Percentiles rank a stretch among this genome's conserved stretches.
Evolutionary conservation across 164 flowering plant genomes (phyloP).

Genomic region (Paratinospora sagittata): DNA sequence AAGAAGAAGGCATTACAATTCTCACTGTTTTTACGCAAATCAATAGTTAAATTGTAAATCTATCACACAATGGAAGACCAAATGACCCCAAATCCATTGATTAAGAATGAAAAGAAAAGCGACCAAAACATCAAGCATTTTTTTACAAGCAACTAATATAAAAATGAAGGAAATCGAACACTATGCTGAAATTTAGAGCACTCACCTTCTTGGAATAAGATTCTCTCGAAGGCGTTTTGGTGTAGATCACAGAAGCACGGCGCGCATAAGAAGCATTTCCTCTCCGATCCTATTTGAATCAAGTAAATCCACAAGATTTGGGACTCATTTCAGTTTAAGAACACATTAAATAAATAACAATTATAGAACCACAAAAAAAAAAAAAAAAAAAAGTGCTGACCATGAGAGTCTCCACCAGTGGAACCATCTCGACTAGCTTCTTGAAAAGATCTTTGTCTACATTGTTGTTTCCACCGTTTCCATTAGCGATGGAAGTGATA

Average conservation of each 20-base stretch:
- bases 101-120: background rate
- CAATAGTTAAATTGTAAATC: background rate
- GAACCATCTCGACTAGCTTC: slow-evolving; percentile 80
- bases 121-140: background rate
- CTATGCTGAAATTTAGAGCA: background rate
- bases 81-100: background rate
- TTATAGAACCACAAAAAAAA: slow-evolving; percentile 2
- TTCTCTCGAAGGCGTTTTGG: slow-evolving; percentile 84
- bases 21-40: background rate
- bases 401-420: slow-evolving; percentile 85
- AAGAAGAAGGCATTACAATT: background rate
- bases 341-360: slow-evolving; percentile 1
- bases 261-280: slow-evolving; percentile 62
- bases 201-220: slow-evolving; percentile 51
- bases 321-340: background rate
- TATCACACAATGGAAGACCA: background rate
- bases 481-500: slow-evolving; percentile 28
- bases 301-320: background rate
- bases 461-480: slow-evolving; percentile 26
- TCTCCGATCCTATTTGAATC: slow-evolving; percentile 51
- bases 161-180: background rate
- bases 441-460: slow-evolving; percentile 65
- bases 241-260: slow-evolving; percentile 69
- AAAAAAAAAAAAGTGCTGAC: slow-evolving; percentile 33
- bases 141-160: background rate